Evolutionary conservation across 1,284 basidiomycete species (phyloP).

Genomic region (Bondarzewia mesenterica): DNA sequence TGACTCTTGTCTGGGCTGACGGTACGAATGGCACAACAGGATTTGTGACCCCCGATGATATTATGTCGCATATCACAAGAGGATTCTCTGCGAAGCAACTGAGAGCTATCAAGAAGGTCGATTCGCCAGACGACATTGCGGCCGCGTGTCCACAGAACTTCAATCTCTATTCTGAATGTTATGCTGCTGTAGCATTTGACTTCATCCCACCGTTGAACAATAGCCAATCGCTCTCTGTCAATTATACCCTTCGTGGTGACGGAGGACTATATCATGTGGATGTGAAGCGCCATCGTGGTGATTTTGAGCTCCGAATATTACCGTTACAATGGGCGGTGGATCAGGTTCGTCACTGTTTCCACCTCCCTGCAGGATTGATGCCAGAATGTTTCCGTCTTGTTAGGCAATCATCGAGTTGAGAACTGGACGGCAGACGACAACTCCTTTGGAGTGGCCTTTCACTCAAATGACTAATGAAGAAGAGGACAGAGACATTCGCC

Average conservation of each 20-base stretch:
- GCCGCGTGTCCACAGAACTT: slow-evolving; percentile 67
- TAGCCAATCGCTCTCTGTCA: slow-evolving; percentile 33
- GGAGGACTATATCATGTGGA: slow-evolving; percentile 57
- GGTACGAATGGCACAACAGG: slow-evolving; percentile 41
- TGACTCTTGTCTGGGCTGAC: slow-evolving; percentile 58
- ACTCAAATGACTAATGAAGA: slow-evolving; percentile 59
- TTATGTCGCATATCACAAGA: slow-evolving; percentile 50
- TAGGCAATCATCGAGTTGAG: slow-evolving; percentile 62
- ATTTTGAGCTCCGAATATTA: slow-evolving; percentile 60
- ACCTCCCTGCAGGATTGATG: not conserved
- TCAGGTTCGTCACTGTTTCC: slow-evolving; percentile 31
- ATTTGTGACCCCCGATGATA: slow-evolving; percentile 40
- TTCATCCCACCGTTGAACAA: slow-evolving; percentile 36
- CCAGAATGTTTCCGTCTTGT: not conserved
- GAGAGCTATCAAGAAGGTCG: slow-evolving; percentile 37
- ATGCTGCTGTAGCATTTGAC: slow-evolving; percentile 61
- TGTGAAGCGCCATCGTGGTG: slow-evolving; percentile 55
- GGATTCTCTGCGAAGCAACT: slow-evolving; percentile 39
- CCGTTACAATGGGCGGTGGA: slow-evolving; percentile 78
- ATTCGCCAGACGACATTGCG: slow-evolving; percentile 41
- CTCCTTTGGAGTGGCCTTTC: slow-evolving; percentile 66
- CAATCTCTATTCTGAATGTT: slow-evolving; percentile 62
- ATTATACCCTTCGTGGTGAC: slow-evolving; percentile 69
- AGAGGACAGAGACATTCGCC: slow-evolving; percentile 41
- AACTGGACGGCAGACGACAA: slow-evolving; percentile 41